A percentile compares a stretch with the other conserved stretches of the same genome.
These are phyloP conservation scores for Yamadazyma friedrichii DNA, from an alignment of 1,139 yeast genomes.

Conservation along the genomic window DNA sequence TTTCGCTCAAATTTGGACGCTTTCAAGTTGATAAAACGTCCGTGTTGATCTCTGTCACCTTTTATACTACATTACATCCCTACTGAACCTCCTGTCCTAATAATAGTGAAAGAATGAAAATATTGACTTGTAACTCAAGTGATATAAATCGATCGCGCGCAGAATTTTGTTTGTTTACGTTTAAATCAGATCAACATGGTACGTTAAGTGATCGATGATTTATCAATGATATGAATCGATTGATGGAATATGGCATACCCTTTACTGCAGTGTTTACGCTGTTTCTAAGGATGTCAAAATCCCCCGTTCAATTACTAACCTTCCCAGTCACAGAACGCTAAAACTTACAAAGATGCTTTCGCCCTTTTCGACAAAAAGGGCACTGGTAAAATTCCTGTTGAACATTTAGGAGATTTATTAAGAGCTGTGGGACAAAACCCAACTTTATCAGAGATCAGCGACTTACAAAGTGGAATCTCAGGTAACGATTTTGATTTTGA, in stretches of 20 bases:
- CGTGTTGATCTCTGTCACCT: too few species aligned
- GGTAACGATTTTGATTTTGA: constrained; percentile 65
- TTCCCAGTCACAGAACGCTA: constrained; percentile 45
- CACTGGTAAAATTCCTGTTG: constrained; percentile 86
- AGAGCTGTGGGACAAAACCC: constrained; percentile 99
- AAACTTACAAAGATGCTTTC: constrained; percentile 93
- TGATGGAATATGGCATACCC: too few species aligned
- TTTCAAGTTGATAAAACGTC: too few species aligned
- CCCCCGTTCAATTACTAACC: constrained; percentile 1
- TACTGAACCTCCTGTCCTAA: too few species aligned
- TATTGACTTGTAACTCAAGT: too few species aligned
- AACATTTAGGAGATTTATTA: constrained; percentile 86
- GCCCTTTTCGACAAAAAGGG: constrained; percentile 97
- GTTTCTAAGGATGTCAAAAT: not conserved
- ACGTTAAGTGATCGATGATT: not conserved
- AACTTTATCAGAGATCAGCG: constrained; percentile 82
- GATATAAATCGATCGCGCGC: not conserved
- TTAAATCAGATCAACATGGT: constrained; percentile 4
- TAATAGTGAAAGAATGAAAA: too few species aligned
- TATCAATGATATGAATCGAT: too few species aligned
- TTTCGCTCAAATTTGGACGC: too few species aligned
- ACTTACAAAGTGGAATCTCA: constrained; percentile 54
- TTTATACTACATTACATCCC: too few species aligned
- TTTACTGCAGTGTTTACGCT: too few species aligned
- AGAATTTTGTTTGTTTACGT: constrained; percentile 4